Base-by-base conservation (phyloP, 192 early-diverging fungal species). In the Entomortierella chlamydospora region DNA sequence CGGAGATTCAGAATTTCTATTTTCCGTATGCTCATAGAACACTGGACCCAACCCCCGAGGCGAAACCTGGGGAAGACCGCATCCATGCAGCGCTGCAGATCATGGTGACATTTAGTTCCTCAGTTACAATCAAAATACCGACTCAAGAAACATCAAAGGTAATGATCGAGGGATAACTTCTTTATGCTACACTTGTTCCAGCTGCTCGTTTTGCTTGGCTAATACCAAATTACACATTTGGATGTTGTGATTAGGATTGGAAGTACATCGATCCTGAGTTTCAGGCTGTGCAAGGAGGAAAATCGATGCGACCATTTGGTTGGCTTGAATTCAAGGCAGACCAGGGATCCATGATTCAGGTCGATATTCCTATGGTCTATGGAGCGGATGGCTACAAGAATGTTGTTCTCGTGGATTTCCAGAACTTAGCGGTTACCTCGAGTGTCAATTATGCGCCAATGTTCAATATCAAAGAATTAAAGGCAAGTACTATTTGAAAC, bases 81-180 rank as follows among this genome's bases (percentile, higher is more conserved):
- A 37, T 88, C 13, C 85, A 84, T 56, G 82, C 84, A 4, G 72
- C 83, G 18, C 82, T 94, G 33, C 85, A 90, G 23, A 72, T 92
- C 22, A 59, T 81, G 47, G 71, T 94, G 53, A 85, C 89, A 50
- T 94, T 95, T 61, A 72, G 84, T 17, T 85, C 87, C 9, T 73
- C 85, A 31, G 87, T 86, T 13, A 84, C 84, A 4, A 67, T 91
- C 26, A 80, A 90, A 25, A 76, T 94, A 28, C 94, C 93, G 3
- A 85, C 87, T 6, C 84, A 90, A 50, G 94, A 94, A 81, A 83
- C 63, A 56, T 92, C 92, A 59, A 95, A 94, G 83, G 92, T 89
- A 72, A 22, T 49, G 5, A 8, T 25, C 15, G 11, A 7, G 11
- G 23, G 26, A 26, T 56, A 8, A 5, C 0, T 31, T 15, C 26